phyloP scores from a whole-genome alignment of 139 green algal species.

The Tetradesmus lagerheimii region DNA sequence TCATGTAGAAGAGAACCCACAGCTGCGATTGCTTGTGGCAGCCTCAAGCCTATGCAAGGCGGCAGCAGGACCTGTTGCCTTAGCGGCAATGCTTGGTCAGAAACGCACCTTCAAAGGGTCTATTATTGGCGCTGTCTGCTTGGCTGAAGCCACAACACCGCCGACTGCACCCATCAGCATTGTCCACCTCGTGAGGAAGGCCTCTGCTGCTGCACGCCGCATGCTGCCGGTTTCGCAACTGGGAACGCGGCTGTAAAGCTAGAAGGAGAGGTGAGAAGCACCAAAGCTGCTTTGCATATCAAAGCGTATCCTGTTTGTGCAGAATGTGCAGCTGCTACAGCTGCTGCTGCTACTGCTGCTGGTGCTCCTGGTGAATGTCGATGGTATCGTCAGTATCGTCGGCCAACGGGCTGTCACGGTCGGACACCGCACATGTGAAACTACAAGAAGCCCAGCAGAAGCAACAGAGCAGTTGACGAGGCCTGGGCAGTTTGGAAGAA shows the following conservation, averaged over 20 bases:
- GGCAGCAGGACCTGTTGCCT: background rate
- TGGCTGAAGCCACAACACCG: background rate
- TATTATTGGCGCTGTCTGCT: background rate
- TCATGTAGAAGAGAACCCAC: no score
- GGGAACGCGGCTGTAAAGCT: no score
- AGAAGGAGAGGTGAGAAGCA: no score
- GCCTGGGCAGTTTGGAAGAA: background rate
- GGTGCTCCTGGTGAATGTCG: no score
- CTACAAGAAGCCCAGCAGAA: background rate
- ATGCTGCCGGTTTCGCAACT: background rate
- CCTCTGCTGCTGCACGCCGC: background rate
- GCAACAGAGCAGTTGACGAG: background rate
- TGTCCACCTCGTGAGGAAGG: background rate
- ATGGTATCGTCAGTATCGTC: no score
- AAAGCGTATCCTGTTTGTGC: no score
- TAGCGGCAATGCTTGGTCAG: background rate
- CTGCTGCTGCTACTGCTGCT: no score
- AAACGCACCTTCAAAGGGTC: background rate
- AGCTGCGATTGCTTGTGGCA: no score
- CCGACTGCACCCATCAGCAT: conserved; percentile 20
- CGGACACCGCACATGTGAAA: no score
- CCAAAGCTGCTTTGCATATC: no score
- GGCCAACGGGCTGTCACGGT: no score
- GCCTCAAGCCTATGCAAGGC: background rate
- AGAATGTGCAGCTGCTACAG: no score